Percentiles rank a stretch among this genome's conserved stretches.
Conservation (phyloP, 2,329 filamentous ascomycete genomes). For the Pseudocercospora pini-densiflorae region DNA sequence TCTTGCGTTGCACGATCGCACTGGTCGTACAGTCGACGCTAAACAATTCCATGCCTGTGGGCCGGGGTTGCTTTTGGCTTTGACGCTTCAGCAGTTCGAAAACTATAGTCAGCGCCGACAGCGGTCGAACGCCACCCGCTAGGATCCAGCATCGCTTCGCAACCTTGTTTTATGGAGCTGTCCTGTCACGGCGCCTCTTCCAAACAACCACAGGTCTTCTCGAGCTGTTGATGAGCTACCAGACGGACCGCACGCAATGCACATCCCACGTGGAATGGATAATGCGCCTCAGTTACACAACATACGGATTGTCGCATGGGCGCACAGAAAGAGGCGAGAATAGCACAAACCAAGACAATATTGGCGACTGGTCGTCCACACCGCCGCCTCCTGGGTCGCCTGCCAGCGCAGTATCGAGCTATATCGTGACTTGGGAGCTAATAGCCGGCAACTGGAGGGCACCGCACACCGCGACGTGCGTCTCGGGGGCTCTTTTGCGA, state of each 20-base stretch:
- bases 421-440: neutral
- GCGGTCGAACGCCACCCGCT: constrained; percentile 8
- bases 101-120: constrained; percentile 4
- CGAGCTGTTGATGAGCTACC: neutral
- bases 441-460: neutral
- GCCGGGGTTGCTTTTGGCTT: constrained; percentile 1
- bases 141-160: neutral
- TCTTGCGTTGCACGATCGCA: constrained; percentile 2
- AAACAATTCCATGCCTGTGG: constrained; percentile 9
- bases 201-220: constrained; percentile 7
- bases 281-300: constrained; percentile 4
- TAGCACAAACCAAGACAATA: neutral
- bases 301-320: neutral
- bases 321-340: neutral
- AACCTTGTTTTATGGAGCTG: constrained; percentile 5
- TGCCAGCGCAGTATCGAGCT: constrained; percentile 1
- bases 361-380: neutral
- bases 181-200: constrained; percentile 1
- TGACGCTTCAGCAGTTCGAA: constrained; percentile 1
- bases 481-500: neutral
- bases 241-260: constrained; percentile 2
- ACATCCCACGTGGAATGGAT: constrained; percentile 9
- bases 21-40: neutral
- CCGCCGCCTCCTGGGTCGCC: constrained; percentile 1
- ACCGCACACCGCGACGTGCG: constrained; percentile 7